Base-by-base conservation (phyloP, 2,329 filamentous ascomycete genomes). In the Curvularia lunata region DNA sequence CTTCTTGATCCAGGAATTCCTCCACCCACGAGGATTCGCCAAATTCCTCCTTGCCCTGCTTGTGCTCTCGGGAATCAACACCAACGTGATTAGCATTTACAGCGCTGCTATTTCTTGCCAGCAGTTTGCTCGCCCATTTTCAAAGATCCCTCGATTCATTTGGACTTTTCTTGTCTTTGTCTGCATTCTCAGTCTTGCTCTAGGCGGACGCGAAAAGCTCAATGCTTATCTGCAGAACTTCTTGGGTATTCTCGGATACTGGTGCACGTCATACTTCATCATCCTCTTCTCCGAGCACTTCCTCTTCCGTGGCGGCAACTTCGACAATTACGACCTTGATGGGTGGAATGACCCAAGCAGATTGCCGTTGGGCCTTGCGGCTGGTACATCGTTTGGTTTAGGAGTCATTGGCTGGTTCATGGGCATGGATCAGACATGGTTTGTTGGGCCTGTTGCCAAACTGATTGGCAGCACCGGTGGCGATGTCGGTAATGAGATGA, bases 341-440 rank as follows among this genome's bases (percentile, higher is more conserved):
- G 79, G 69, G 1, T 82, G 80, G 80, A 80, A 82, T 51, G 72
- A 79, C 40, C 79, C 77, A 0, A 64, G 61, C 18, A 69, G 74
- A 32, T 66, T 82, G 32, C 80, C 80, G 1, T 55, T 75, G 12
- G 80, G 80, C 13, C 69, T 79, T 45, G 79, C 78, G 6, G 79
- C 74, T 3, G 72, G 74, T 6, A 59, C 70, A 1, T 75, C 78
- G 5, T 78, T 81, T 51, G 64, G 70, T 4, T 58, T 79, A 0
- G 78, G 78, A 6, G 70, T 78, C 2, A 58, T 78, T 13, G 74
- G 73, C 7, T 85, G 83, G 75, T 76, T 84, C 23, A 75, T 87
- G 67, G 85, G 85, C 2, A 87, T 88, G 85, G 79, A 79, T 43
- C 81, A 86, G 73, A 85, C 82, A 0, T 86, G 82, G 80, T 85